These are phyloP conservation scores for Phytophthora palmivora DNA, from an alignment of 352 stramenopile species.

Conservation along the genomic window DNA sequence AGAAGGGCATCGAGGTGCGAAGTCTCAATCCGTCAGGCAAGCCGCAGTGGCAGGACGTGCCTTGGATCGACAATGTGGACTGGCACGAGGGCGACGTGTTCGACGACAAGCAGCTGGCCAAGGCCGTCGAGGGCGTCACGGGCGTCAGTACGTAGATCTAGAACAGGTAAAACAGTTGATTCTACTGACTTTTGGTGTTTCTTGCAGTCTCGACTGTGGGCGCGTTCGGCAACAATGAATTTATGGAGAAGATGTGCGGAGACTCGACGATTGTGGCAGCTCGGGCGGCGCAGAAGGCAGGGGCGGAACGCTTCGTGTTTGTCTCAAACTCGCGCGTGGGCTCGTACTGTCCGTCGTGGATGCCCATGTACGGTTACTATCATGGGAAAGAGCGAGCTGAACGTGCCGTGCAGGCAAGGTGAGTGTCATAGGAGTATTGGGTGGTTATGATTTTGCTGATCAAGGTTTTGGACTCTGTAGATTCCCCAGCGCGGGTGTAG, in stretches of 20 bases:
- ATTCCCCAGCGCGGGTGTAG: conserved; percentile 84
- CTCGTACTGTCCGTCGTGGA: conserved; percentile 70
- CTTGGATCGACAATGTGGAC: conserved; percentile 88
- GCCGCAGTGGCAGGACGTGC: conserved; percentile 79
- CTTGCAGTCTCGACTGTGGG: conserved; percentile 87
- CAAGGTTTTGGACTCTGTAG: conserved; percentile 15
- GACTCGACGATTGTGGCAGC: conserved; percentile 87
- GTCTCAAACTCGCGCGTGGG: conserved; percentile 93
- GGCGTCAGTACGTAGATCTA: conserved; percentile 70
- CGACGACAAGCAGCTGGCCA: conserved; percentile 62
- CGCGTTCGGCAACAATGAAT: conserved; percentile 87
- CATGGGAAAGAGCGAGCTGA: conserved; percentile 91
- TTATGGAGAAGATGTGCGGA: conserved; percentile 91
- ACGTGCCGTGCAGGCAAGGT: conserved; percentile 70
- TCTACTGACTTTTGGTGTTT: conserved; percentile 7
- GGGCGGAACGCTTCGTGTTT: conserved; percentile 88
- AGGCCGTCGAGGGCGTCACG: conserved; percentile 76
- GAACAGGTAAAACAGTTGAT: neutral
- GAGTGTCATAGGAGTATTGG: neutral
- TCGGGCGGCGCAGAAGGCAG: conserved; percentile 74
- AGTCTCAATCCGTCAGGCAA: conserved; percentile 88
- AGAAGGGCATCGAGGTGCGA: conserved; percentile 89
- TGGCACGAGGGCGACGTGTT: conserved; percentile 90
- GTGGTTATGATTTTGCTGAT: neutral
- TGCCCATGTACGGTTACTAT: conserved; percentile 90